Conservation (phyloP, 495 filamentous ascomycete species). For the Friedmanniomyces simplex region DNA sequence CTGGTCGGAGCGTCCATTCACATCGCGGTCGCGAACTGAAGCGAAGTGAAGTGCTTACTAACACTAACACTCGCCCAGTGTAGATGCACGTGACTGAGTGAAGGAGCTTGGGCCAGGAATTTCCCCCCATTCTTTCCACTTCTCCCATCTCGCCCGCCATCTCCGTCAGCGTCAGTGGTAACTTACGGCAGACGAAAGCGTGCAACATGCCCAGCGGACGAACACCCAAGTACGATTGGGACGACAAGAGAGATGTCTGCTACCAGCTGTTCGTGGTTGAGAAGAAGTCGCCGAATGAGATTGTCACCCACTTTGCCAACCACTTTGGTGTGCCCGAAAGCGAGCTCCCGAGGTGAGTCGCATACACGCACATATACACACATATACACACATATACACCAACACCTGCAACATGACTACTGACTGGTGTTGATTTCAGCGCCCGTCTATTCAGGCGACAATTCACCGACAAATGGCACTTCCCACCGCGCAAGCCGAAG, state of each 20-base stretch:
- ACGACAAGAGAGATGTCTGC: conserved; percentile 20
- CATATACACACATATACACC: conserved; percentile 55
- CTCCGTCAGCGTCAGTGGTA: not conserved
- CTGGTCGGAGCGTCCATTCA: too few relatives aligned
- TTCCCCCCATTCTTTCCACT: not conserved
- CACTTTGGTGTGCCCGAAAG: conserved; percentile 10
- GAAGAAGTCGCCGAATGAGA: conserved; percentile 7
- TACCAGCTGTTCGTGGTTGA: conserved; percentile 13
- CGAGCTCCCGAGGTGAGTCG: conserved; percentile 8
- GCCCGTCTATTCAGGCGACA: conserved; percentile 11
- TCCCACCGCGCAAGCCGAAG: conserved; percentile 56
- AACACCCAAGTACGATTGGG: conserved; percentile 17
- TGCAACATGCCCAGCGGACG: not conserved
- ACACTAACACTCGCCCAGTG: too few relatives aligned
- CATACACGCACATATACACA: conserved; percentile 52
- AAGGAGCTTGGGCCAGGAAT: too few relatives aligned
- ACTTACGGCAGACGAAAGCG: not conserved
- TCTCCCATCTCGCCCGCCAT: not conserved
- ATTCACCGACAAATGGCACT: conserved; percentile 46
- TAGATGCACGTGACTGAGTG: too few relatives aligned
- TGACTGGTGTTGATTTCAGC: conserved; percentile 26
- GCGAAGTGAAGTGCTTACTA: too few relatives aligned
- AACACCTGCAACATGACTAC: too few relatives aligned
- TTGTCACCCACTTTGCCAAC: conserved; percentile 13
- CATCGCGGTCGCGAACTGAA: too few relatives aligned